Evolutionary conservation across 805 yeast species (phyloP).

Genomic region (Saccharomycopsis oosterbeekiorum): DNA sequence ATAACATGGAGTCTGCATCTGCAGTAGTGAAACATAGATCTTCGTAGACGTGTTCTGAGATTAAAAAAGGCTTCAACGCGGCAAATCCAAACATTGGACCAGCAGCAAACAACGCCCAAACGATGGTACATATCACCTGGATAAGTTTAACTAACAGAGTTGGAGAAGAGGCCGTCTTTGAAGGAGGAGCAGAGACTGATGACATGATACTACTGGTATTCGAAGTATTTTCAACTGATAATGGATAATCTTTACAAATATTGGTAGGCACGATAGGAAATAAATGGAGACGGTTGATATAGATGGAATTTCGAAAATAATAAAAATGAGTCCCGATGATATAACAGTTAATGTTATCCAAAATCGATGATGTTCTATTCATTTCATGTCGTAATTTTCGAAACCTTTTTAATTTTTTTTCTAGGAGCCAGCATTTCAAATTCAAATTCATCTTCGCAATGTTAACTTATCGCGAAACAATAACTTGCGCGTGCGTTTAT

Average conservation of each 20-base stretch:
- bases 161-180: conserved; percentile 4
- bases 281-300: background rate
- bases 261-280: background rate
- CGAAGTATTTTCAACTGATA: too few species aligned
- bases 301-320: too few species aligned
- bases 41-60: conserved; percentile 66
- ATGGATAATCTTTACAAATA: background rate
- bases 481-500: background rate
- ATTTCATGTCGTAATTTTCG: background rate
- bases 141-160: conserved; percentile 20
- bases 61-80: conserved; percentile 77
- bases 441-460: background rate
- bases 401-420: too few species aligned
- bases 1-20: background rate
- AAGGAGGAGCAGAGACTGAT: background rate
- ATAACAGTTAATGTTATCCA: background rate
- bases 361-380: background rate
- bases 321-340: background rate
- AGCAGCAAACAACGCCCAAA: conserved; percentile 86
- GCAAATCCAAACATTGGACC: conserved; percentile 97
- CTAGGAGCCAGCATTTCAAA: background rate
- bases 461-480: background rate
- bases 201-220: background rate
- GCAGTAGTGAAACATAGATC: conserved; percentile 37
- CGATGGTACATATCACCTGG: conserved; percentile 65